Conservation (phyloP, 163 green algal genomes). For the Chloromonas sp. region DNA sequence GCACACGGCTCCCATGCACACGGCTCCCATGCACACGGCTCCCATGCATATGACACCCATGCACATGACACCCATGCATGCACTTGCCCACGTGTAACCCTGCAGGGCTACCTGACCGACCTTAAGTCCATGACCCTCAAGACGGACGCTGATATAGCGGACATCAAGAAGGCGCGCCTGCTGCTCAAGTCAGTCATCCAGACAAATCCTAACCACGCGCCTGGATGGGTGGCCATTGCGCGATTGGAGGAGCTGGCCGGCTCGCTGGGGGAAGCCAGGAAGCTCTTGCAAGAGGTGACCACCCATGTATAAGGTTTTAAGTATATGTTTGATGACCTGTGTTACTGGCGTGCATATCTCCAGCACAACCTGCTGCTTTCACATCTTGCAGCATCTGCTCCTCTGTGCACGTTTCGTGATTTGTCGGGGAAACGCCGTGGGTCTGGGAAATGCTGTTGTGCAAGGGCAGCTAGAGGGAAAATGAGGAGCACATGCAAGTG, state of each 20-base stretch:
- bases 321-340: too few species aligned
- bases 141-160: constrained; percentile 86
- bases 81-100: background rate
- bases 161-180: constrained; percentile 96
- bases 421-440: too few species aligned
- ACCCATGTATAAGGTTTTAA: too few species aligned
- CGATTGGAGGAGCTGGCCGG: constrained; percentile 73
- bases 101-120: constrained; percentile 96
- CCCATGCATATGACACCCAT: background rate
- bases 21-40: too few species aligned
- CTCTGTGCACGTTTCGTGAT: too few species aligned
- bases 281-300: constrained; percentile 24
- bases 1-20: too few species aligned
- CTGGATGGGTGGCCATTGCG: constrained; percentile 94
- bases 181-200: constrained; percentile 93
- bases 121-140: constrained; percentile 70
- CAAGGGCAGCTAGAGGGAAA: too few species aligned
- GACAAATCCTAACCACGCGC: constrained; percentile 94
- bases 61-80: background rate
- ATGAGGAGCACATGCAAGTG: too few species aligned
- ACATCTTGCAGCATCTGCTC: too few species aligned
- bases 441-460: too few species aligned
- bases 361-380: too few species aligned
- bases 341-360: too few species aligned
- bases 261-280: constrained; percentile 52